Evolutionary conservation across 2,329 filamentous ascomycete species (phyloP), one percentile per base, ranked within the genome.

Genomic region (Moelleriella libera): DNA sequence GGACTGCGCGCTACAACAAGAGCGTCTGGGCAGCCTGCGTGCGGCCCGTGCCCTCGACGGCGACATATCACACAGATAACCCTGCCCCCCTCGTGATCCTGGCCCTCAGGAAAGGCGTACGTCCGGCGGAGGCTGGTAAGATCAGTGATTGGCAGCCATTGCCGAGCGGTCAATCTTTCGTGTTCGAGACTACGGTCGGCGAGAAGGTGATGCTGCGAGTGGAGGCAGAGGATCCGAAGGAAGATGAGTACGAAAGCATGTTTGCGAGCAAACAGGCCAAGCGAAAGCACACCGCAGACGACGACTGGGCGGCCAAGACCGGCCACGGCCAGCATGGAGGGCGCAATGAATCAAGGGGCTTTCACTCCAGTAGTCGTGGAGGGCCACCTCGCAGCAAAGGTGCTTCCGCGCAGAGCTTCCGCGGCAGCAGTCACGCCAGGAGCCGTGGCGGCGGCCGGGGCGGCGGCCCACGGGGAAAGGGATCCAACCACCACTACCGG

Each of bases 11-110:
- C 54, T 80, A 78, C 54, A 84, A 95, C 50, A 82, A 88, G 61
- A 83, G 77, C 55, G 75, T 97, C 40, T 98, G 90, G 89, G 92
- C 90, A 5, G 88, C 83, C 12, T 76, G 81, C 42, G 78, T 96
- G 9, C 74, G 78, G 32, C 88, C 92, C 1, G 73, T 89, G 0
- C 80, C 82, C 0, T 68, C 78, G 12, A 76, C 74, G 0, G 77
- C 82, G 40, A 74, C 72, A 43, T 82, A 81, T 54, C 84, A 92
- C 66, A 89, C 87, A 1, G 87, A 94, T 53, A 89, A 88, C 57
- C 74, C 77, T 1, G 76, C 75, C 0, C 88, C 89, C 0, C 75
- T 87, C 9, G 82, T 97, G 9, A 86, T 97, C 1, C 73, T 98
- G 39, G 89, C 88, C 1, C 72, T 90, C 44, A 77, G 83, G 40